phyloP scores from a whole-genome alignment of 441 rosid genomes.

The Corymbia calophylla region DNA sequence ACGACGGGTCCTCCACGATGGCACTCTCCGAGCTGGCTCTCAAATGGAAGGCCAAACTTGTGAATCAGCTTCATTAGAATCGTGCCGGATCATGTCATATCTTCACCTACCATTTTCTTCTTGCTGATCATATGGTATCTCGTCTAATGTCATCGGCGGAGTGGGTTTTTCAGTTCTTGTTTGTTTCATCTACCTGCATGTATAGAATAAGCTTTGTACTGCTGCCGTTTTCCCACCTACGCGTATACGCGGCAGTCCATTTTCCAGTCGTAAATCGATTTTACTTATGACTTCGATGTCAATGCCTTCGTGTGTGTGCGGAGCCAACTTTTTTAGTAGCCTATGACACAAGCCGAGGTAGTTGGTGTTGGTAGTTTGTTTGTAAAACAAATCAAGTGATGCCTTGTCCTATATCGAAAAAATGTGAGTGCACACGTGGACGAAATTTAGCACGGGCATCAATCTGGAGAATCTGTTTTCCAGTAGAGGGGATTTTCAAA shows the following conservation, averaged over 20 bases:
- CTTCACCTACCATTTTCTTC: neutral
- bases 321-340: neutral
- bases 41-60: conserved; percentile 21
- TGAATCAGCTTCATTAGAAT: neutral
- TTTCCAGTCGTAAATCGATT: neutral
- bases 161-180: neutral
- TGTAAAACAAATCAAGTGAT: too few species aligned
- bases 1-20: conserved; percentile 47
- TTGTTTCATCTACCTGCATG: neutral
- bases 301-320: too few species aligned
- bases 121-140: neutral
- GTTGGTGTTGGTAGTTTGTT: neutral
- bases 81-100: neutral
- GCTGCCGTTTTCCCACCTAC: neutral
- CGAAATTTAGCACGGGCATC: too few species aligned
- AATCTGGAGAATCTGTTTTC: too few species aligned
- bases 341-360: neutral
- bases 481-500: too few species aligned
- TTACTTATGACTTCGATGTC: neutral
- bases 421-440: too few species aligned
- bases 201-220: neutral
- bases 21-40: conserved; percentile 30
- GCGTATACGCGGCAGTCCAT: neutral
- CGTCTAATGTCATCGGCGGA: neutral
- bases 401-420: too few species aligned